Evolutionary conservation across 2,329 filamentous ascomycete genomes (phyloP).

Genomic region (Trichoderma lentiforme): DNA sequence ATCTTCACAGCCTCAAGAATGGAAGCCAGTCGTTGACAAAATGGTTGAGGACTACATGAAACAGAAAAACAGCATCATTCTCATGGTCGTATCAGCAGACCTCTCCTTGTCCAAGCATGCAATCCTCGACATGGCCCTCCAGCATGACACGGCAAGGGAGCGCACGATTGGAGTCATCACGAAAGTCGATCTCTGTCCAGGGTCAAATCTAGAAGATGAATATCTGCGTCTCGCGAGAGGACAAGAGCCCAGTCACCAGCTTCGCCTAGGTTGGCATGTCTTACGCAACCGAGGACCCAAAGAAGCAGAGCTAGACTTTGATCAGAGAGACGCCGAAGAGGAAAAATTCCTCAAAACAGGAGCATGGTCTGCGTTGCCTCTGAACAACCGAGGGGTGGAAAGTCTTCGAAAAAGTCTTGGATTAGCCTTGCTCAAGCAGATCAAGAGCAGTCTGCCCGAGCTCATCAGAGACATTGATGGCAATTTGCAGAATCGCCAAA

Average conservation of each 20-base stretch:
- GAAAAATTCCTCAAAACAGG: conserved; percentile 19
- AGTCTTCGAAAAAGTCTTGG: background rate
- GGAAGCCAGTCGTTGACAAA: conserved; percentile 42
- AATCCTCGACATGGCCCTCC: conserved; percentile 50
- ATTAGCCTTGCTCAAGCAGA: background rate
- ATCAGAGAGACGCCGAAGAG: background rate
- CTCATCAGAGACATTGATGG: background rate
- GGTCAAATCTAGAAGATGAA: conserved; percentile 27
- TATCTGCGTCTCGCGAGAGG: conserved; percentile 46
- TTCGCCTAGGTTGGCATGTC: conserved; percentile 50
- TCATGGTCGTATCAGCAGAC: conserved; percentile 55
- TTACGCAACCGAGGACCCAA: conserved; percentile 42
- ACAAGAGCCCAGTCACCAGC: conserved; percentile 32
- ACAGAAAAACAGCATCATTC: conserved; percentile 54
- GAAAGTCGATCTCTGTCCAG: conserved; percentile 44
- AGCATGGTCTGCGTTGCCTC: background rate
- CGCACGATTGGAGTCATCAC: conserved; percentile 57
- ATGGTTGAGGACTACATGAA: conserved; percentile 56
- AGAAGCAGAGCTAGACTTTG: background rate
- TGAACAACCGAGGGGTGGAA: background rate
- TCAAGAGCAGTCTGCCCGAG: background rate
- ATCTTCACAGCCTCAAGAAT: conserved; percentile 42
- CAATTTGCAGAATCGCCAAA: background rate
- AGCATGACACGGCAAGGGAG: conserved; percentile 25
- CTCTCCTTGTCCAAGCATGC: conserved; percentile 40